phyloP scores from a whole-genome alignment of 2,329 filamentous ascomycete species.

The Falciphora oryzae region DNA sequence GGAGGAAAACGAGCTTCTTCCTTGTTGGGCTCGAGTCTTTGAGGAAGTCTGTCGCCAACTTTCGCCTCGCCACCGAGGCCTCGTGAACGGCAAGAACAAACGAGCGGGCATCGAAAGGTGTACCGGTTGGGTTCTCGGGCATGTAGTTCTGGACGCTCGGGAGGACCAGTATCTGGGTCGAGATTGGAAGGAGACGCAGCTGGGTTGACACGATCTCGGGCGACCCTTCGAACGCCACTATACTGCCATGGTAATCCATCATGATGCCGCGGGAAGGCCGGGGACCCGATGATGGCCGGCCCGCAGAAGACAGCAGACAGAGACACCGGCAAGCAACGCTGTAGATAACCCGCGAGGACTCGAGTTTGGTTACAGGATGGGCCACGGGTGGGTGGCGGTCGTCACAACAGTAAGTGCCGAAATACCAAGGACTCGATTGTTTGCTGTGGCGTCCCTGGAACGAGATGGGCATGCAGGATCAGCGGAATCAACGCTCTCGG shows the following conservation, averaged over 20 bases:
- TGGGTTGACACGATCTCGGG: slow-evolving; percentile 51
- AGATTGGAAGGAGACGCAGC: slow-evolving; percentile 52
- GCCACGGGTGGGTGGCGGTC: not conserved
- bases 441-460: not conserved
- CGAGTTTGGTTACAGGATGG: not conserved
- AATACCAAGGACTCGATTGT: not conserved
- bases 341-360: not conserved
- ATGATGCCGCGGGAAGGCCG: not conserved
- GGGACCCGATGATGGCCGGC: not conserved
- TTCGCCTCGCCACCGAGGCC: slow-evolving; percentile 39
- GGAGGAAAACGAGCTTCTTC: slow-evolving; percentile 54
- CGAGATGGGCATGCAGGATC: not conserved
- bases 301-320: not conserved
- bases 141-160: slow-evolving; percentile 46
- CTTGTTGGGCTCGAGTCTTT: slow-evolving; percentile 36
- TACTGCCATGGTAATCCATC: slow-evolving; percentile 35
- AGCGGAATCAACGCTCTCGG: not conserved
- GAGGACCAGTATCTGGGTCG: slow-evolving; percentile 51
- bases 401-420: not conserved
- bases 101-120: slow-evolving; percentile 28
- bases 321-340: not conserved
- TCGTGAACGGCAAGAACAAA: slow-evolving; percentile 46
- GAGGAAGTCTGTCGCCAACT: slow-evolving; percentile 47
- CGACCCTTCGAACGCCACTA: slow-evolving; percentile 57
- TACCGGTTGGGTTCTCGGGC: slow-evolving; percentile 19